These are phyloP conservation scores for Agroathelia rolfsii DNA, from an alignment of 1,284 basidiomycete species.

Conservation along the genomic window DNA sequence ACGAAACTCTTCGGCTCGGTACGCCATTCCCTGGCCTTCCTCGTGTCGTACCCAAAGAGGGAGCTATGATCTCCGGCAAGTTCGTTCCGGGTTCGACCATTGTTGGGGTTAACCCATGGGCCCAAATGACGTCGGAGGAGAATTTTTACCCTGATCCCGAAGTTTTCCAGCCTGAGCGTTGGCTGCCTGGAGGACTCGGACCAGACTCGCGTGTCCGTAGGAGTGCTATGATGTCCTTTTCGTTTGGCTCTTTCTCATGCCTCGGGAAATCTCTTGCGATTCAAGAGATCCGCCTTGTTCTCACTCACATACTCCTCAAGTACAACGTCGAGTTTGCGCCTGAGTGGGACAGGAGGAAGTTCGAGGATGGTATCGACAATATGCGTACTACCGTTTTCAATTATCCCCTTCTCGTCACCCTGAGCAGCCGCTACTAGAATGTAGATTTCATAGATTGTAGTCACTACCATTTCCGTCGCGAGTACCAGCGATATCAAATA, in stretches of 20 bases:
- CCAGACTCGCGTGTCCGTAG: slow-evolving; percentile 6
- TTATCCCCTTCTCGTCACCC: too few species aligned
- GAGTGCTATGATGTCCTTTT: slow-evolving; percentile 13
- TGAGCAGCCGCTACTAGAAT: too few species aligned
- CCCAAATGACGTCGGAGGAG: too few species aligned
- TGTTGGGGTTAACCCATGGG: too few species aligned
- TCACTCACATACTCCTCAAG: slow-evolving; percentile 12
- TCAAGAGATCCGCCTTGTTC: slow-evolving; percentile 15
- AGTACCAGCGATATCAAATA: too few species aligned
- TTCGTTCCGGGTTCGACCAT: too few species aligned
- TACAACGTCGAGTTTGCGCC: slow-evolving; percentile 12
- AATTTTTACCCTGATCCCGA: slow-evolving; percentile 20
- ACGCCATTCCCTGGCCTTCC: too few species aligned
- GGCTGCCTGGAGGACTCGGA: slow-evolving; percentile 11
- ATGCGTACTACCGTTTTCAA: slow-evolving; percentile 14
- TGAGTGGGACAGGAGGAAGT: slow-evolving; percentile 9
- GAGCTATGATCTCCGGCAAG: too few species aligned
- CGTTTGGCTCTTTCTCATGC: slow-evolving; percentile 14
- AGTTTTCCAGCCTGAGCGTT: slow-evolving; percentile 18
- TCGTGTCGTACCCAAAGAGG: too few species aligned
- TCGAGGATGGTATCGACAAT: slow-evolving; percentile 11
- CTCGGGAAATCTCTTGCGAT: slow-evolving; percentile 16
- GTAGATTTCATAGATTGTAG: too few species aligned
- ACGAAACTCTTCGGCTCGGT: too few species aligned
- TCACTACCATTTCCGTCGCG: too few species aligned